phyloP scores from a whole-genome alignment of 2,329 filamentous ascomycete genomes.

The Falciphora oryzae region DNA sequence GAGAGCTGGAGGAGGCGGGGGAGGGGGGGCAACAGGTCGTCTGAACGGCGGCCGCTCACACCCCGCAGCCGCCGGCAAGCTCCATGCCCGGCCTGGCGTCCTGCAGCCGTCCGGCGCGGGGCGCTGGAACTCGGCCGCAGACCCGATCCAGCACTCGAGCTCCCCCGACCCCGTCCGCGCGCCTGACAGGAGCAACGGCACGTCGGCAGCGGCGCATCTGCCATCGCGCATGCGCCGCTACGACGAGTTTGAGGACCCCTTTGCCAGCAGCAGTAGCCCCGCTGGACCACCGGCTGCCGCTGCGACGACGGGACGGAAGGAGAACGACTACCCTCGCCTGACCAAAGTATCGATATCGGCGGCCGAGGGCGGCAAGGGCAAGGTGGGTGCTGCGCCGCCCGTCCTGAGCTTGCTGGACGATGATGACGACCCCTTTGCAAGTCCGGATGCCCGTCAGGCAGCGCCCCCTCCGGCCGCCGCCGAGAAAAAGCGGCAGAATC shows the following conservation, averaged over 20 bases:
- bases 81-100: conserved; percentile 10
- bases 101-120: conserved; percentile 14
- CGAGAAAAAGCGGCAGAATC: conserved; percentile 8
- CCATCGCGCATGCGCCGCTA: not conserved
- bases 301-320: too few species aligned
- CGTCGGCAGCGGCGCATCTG: not conserved
- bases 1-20: too few species aligned
- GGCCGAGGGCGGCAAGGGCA: not conserved
- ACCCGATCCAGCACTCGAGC: conserved; percentile 32
- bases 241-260: conserved; percentile 17
- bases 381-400: conserved; percentile 3
- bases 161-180: conserved; percentile 20
- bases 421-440: conserved; percentile 12
- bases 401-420: conserved; percentile 10
- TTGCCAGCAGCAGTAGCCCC: conserved; percentile 15
- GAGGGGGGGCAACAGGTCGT: too few species aligned
- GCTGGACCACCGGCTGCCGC: too few species aligned
- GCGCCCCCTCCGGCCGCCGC: conserved; percentile 9
- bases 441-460: not conserved
- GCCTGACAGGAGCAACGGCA: not conserved
- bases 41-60: not conserved
- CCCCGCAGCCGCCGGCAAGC: not conserved
- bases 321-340: conserved; percentile 8
- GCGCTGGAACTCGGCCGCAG: conserved; percentile 10
- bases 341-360: conserved; percentile 5